These are phyloP conservation scores for Neonectria coccinea DNA, from an alignment of 2,329 filamentous ascomycete genomes.

Conservation along the genomic window DNA sequence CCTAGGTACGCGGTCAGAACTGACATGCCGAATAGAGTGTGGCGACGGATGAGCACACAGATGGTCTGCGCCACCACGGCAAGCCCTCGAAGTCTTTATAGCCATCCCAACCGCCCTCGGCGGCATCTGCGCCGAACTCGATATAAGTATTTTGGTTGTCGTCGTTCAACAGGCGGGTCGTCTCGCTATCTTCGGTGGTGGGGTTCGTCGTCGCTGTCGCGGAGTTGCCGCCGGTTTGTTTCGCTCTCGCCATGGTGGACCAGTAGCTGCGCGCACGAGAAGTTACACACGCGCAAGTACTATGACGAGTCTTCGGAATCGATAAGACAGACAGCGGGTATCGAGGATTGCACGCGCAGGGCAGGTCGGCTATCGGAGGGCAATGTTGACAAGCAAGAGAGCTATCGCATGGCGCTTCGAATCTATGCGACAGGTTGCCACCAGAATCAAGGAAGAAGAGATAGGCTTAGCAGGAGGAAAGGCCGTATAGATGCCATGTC, in stretches of 20 bases:
- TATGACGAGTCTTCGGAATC: neutral
- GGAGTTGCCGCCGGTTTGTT: neutral
- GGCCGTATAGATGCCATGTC: constrained; percentile 1
- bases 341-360: constrained; percentile 8
- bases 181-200: constrained; percentile 48
- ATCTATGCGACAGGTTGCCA: constrained; percentile 5
- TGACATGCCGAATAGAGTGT: constrained; percentile 4
- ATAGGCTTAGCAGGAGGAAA: neutral
- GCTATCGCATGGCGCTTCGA: constrained; percentile 22
- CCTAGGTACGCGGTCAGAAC: constrained; percentile 58
- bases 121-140: constrained; percentile 30
- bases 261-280: neutral
- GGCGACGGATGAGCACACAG: constrained; percentile 56
- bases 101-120: constrained; percentile 58
- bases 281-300: neutral
- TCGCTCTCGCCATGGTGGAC: constrained; percentile 12
- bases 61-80: constrained; percentile 73
- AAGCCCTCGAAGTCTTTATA: constrained; percentile 69
- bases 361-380: constrained; percentile 7
- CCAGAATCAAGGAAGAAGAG: neutral
- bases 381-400: constrained; percentile 4
- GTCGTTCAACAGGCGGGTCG: constrained; percentile 54
- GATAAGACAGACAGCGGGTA: neutral
- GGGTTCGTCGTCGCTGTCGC: constrained; percentile 1
- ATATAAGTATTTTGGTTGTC: constrained; percentile 34